Evolutionary conservation across 371 early-diverging fungal genomes (phyloP), one percentile per base, ranked within the genome.

Genomic region (Massospora cicadina): DNA sequence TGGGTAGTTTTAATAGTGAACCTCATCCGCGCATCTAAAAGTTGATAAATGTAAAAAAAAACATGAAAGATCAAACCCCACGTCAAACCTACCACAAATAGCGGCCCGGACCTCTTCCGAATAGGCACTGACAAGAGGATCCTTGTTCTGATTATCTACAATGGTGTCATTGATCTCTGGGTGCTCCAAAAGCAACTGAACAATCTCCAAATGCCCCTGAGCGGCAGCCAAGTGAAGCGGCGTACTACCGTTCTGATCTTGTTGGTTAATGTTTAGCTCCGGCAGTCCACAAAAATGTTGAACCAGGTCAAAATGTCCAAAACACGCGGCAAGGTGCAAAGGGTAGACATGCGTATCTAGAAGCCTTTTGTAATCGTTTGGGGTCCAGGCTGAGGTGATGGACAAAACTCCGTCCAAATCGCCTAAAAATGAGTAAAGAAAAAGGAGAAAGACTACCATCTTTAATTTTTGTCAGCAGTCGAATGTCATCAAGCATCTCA

Each of bases 141-240:
- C 67, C 69, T 71, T 68, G 27, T 69, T 67, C 33, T 70, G 64
- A 68, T 73, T 68, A 60, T 78, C 73, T 21, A 68, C 63, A n/a
- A 83, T 66, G 17, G 77, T 71, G 60, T 72, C 76, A 54, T 75
- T 68, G 24, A 81, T 74, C 0, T 67, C 74, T 10, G 66, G 65
- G 32, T 72, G 72, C 54, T 73, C 68, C 28, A 81, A 67, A 33
- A 83, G 66, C 33, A 72, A 59, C 32, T 73, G 72, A 21, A 81
- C 76, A 12, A 82, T 75, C 33, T 81, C 82, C 3, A 69, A 68
- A 30, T 81, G 75, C 21, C 79, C 76, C 54, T 75, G 71, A 66
- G 76, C 77, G 54, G 81, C 71, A 0, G 85, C 85, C 63, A 76
- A 68, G 59, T 85, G 85, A 43, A 85, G 71, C 21, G 81, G 75